Base-by-base conservation (phyloP, 352 stramenopile genomes). In the Phytophthora podocarpi region DNA sequence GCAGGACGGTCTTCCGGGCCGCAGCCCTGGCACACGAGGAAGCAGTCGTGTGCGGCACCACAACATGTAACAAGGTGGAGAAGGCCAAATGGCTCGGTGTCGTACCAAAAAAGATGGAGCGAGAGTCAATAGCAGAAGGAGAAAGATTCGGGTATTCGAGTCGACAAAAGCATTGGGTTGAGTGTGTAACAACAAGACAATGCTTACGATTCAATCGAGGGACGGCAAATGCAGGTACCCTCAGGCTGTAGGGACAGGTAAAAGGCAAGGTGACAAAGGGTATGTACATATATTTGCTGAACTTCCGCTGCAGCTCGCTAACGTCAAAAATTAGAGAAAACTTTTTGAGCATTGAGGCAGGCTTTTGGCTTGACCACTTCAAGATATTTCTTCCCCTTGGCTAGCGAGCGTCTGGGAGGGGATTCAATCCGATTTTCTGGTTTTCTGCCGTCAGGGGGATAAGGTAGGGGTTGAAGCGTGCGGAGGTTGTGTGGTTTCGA, bases 1-100 rank as follows among this genome's bases (percentile, higher is more conserved):
- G 60, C 73, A 87, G 48, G 77, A 89, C 42, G 78, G 78, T 4
- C 66, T 88, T 8, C 81, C 78, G 7, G 63, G 57, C 18, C 56
- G 57, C 34, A 71, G 64, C 16, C 53, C 62, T 27, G 52, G 28
- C n/a, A 39, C 46, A 21, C 41, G 59, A 56, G 59, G 52, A 48
- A 60, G 64, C n/a, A 55, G 61, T 1, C 67, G 67, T 10, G 31
- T 72, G 46, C 62, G 57, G 39, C 62, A 72, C 52, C 67, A 71
- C 45, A 71, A 76, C 48, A 70, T 76, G 64, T 76, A 60, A 62
- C 39, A 58, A 49, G 35, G 37, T 35, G 40, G 30, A 51, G 46
- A 3, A 20, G 11, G 21, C 16, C 4, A 21, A 43, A n/a, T 15
- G 36, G 20, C 23, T 42, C 28, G 20, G 23, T 24, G 28, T 59